phyloP scores from a whole-genome alignment of 208 protist genomes.

The Entamoeba invadens region DNA sequence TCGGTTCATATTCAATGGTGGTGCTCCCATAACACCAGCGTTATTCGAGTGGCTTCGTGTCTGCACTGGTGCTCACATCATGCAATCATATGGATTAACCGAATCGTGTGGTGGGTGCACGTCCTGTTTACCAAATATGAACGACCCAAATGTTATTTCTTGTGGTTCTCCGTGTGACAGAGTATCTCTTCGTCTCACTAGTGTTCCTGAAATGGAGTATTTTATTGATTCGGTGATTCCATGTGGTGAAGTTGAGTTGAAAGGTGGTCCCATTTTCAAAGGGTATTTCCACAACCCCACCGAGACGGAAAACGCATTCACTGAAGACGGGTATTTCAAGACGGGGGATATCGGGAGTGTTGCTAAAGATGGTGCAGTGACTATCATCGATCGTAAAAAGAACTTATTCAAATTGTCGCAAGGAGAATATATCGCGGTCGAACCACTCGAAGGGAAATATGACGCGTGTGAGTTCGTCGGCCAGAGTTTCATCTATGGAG shows the following conservation, averaged over 20 bases:
- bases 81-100: not conserved
- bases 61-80: not conserved
- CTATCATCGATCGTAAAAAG: conserved; percentile 16
- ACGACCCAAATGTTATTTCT: not conserved
- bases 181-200: conserved; percentile 3
- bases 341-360: conserved; percentile 25
- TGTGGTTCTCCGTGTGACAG: not conserved
- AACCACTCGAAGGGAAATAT: not conserved
- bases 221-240: not conserved
- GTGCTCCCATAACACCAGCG: not conserved
- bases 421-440: conserved; percentile 21
- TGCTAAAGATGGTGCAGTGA: not conserved
- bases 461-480: not conserved
- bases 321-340: conserved; percentile 25
- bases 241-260: conserved; percentile 12
- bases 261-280: conserved; percentile 17
- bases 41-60: not conserved
- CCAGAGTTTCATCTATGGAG: not conserved
- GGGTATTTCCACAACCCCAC: conserved; percentile 4
- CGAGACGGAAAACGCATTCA: not conserved
- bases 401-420: conserved; percentile 23
- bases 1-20: not conserved
- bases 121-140: not conserved
- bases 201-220: conserved; percentile 15
- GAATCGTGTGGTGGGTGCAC: not conserved